Percentiles rank a stretch among this genome's conserved stretches.
These are phyloP conservation scores for Phytophthora chlamydospora DNA, from an alignment of 352 stramenopile species.

Conservation along the genomic window DNA sequence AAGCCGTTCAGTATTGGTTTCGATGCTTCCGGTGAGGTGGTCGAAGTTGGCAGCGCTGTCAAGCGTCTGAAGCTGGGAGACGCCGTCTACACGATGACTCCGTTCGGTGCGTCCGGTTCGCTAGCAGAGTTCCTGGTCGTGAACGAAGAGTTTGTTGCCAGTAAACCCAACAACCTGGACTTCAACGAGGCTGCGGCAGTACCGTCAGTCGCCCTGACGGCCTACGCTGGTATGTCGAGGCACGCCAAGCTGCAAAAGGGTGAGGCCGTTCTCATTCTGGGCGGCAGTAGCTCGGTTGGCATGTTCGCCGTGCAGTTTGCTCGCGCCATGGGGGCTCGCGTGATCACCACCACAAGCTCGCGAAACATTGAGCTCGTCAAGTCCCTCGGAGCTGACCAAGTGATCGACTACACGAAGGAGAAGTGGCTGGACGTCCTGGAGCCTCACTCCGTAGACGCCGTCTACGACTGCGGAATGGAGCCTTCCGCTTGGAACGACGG, in stretches of 20 bases:
- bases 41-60: conserved; percentile 36
- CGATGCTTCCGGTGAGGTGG: conserved; percentile 35
- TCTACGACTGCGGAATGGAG: conserved; percentile 33
- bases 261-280: conserved; percentile 16
- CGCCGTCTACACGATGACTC: conserved; percentile 25
- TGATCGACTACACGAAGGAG: conserved; percentile 63
- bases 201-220: conserved; percentile 27
- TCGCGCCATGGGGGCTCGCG: conserved; percentile 25
- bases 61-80: conserved; percentile 31
- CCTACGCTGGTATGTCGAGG: conserved; percentile 25
- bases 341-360: conserved; percentile 27
- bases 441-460: conserved; percentile 28
- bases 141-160: conserved; percentile 20
- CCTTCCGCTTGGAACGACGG: conserved; percentile 31
- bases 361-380: conserved; percentile 41
- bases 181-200: conserved; percentile 39
- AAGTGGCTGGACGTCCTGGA: conserved; percentile 30
- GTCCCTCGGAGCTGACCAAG: conserved; percentile 39
- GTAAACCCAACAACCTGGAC: conserved; percentile 35
- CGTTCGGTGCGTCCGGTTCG: conserved; percentile 14
- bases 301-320: conserved; percentile 55
- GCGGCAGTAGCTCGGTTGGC: conserved; percentile 45
- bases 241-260: conserved; percentile 20
- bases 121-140: conserved; percentile 44
- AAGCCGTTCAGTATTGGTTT: conserved; percentile 37